Percentiles rank a stretch among this genome's conserved stretches.
Conservation (phyloP, 345 rosid species). For the Salix viminalis region DNA sequence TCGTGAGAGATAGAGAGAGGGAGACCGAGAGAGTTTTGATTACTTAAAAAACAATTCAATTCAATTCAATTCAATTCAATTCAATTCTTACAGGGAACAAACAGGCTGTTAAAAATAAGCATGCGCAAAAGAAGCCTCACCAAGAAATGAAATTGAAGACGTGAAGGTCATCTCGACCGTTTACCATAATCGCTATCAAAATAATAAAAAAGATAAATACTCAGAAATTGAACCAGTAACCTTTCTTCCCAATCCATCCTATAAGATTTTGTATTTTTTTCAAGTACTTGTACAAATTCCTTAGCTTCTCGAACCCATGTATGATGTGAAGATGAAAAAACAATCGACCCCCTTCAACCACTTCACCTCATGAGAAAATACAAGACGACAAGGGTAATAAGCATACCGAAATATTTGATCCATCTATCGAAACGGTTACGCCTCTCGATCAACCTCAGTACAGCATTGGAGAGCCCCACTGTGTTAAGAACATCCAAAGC, state of each 20-base stretch:
- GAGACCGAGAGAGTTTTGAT: no score
- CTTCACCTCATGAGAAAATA: constrained; percentile 63
- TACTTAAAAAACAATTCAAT: no score
- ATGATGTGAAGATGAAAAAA: neutral
- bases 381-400: constrained; percentile 49
- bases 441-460: constrained; percentile 85
- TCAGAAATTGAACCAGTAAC: neutral
- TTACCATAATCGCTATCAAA: no score
- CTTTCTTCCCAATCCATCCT: neutral
- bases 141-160: no score
- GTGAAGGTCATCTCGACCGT: no score
- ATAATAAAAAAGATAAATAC: neutral
- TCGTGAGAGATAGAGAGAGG: no score
- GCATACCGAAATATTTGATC: constrained; percentile 89
- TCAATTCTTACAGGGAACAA: no score
- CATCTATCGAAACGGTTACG: constrained; percentile 78
- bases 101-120: no score
- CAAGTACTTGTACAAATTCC: neutral
- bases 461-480: constrained; percentile 85
- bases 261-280: neutral
- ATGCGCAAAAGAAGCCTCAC: no score
- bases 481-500: constrained; percentile 86
- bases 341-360: neutral
- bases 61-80: no score
- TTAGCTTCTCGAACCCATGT: neutral